Conservation (phyloP, 371 early-diverging fungal species). For the Mortierella sp. region DNA sequence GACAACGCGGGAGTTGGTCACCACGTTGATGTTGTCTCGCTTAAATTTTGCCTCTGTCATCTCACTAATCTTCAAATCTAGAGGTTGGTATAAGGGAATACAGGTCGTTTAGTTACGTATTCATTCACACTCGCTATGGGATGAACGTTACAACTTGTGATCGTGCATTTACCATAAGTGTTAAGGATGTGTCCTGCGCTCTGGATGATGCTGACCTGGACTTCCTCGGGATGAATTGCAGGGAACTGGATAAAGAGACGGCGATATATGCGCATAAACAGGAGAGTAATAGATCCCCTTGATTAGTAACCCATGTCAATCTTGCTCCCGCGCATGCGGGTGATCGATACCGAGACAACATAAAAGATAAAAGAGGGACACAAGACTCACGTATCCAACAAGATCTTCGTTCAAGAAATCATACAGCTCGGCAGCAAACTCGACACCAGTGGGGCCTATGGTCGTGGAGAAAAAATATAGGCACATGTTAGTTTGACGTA, state of each 20-base stretch:
- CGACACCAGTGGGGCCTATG: constrained; percentile 82
- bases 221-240: constrained; percentile 73
- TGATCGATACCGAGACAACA: constrained; percentile 3
- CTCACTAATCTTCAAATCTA: constrained; percentile 57
- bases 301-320: background rate
- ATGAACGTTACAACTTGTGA: background rate
- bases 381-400: constrained; percentile 69
- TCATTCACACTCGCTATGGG: background rate
- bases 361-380: background rate
- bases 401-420: constrained; percentile 91
- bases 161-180: constrained; percentile 76
- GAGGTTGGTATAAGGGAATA: background rate
- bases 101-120: background rate
- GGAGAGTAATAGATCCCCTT: background rate
- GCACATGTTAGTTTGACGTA: background rate
- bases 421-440: constrained; percentile 88
- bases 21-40: constrained; percentile 79
- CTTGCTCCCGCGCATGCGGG: background rate
- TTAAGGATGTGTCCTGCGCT: constrained; percentile 85
- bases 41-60: constrained; percentile 82
- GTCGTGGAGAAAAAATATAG: constrained; percentile 29
- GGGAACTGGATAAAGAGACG: constrained; percentile 65
- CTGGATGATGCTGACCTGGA: constrained; percentile 79
- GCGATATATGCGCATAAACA: background rate
- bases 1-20: constrained; percentile 80